Conservation (phyloP, 2,329 filamentous ascomycete species). For the Didymella sp. region DNA sequence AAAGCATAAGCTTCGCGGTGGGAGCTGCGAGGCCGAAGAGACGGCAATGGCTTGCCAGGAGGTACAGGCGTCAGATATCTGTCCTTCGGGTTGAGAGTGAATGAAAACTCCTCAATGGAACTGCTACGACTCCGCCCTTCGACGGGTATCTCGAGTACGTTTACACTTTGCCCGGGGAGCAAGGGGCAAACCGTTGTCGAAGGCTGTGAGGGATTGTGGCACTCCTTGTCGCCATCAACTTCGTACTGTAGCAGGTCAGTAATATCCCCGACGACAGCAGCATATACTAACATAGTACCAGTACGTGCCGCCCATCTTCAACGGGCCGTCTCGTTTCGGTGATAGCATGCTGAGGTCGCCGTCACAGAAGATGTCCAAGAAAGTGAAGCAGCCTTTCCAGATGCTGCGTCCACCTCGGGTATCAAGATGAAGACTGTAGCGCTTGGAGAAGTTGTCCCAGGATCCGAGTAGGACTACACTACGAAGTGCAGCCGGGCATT, state of each 20-base stretch:
- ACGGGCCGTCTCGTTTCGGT: conserved; percentile 72
- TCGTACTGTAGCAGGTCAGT: conserved; percentile 69
- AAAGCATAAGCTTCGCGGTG: conserved; percentile 27
- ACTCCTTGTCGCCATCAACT: conserved; percentile 80
- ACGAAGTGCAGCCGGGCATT: conserved; percentile 57
- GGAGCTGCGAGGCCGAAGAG: conserved; percentile 27
- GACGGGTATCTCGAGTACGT: conserved; percentile 80
- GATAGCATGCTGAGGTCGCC: conserved; percentile 64
- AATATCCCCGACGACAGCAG: conserved; percentile 1
- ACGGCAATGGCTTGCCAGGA: conserved; percentile 32
- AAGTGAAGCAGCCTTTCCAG: conserved; percentile 88
- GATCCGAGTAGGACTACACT: conserved; percentile 86
- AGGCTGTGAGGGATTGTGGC: conserved; percentile 73
- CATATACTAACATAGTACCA: conserved; percentile 84
- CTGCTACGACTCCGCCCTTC: conserved; percentile 69
- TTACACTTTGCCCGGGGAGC: conserved; percentile 85
- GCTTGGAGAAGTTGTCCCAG: conserved; percentile 89
- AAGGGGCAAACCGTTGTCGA: conserved; percentile 83
- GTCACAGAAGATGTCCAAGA: conserved; percentile 84
- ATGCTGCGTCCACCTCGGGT: conserved; percentile 73
- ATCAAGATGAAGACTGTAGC: conserved; percentile 84
- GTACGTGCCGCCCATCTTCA: conserved; percentile 92
- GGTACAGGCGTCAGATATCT: conserved; percentile 75
- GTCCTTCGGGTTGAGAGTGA: conserved; percentile 79
- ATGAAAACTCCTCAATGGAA: conserved; percentile 68